Conservation (phyloP, 2,329 filamentous ascomycete species). For the Penicillium sp. region DNA sequence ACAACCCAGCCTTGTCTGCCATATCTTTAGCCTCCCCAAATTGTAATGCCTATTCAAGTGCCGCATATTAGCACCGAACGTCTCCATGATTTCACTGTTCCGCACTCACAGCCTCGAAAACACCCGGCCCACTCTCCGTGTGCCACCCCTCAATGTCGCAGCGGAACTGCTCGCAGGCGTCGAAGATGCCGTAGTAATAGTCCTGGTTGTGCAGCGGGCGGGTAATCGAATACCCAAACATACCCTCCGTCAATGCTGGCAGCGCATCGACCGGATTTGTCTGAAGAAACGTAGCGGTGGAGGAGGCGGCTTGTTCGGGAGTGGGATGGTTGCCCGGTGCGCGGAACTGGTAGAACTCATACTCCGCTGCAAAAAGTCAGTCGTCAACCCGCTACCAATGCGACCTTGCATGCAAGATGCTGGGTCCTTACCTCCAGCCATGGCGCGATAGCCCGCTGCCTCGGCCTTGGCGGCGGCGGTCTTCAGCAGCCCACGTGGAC, state of each 20-base stretch:
- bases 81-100: neutral
- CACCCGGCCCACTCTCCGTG: slow-evolving; percentile 87
- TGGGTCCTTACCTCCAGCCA: slow-evolving; percentile 73
- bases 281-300: slow-evolving; percentile 70
- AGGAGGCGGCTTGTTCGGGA: slow-evolving; percentile 60
- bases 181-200: slow-evolving; percentile 68
- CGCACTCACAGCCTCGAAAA: slow-evolving; percentile 76
- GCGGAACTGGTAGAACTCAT: slow-evolving; percentile 91
- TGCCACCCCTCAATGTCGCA: slow-evolving; percentile 93
- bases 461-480: slow-evolving; percentile 65
- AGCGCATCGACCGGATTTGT: slow-evolving; percentile 70
- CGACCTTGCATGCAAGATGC: too few species aligned
- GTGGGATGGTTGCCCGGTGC: slow-evolving; percentile 54
- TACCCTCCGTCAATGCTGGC: slow-evolving; percentile 80
- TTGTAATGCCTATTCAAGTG: slow-evolving; percentile 62
- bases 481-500: slow-evolving; percentile 73
- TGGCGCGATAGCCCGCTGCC: slow-evolving; percentile 69
- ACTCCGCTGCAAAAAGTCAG: slow-evolving; percentile 64
- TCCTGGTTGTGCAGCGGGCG: slow-evolving; percentile 85
- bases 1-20: slow-evolving; percentile 87
- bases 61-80: neutral
- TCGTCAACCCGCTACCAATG: neutral
- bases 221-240: slow-evolving; percentile 93
- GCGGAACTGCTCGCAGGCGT: slow-evolving; percentile 71
- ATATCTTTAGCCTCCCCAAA: slow-evolving; percentile 84